A percentile compares a stretch with the other conserved stretches of the same genome.
Conservation (phyloP, 1,139 yeast species). For the Geotrichum restrictum region DNA sequence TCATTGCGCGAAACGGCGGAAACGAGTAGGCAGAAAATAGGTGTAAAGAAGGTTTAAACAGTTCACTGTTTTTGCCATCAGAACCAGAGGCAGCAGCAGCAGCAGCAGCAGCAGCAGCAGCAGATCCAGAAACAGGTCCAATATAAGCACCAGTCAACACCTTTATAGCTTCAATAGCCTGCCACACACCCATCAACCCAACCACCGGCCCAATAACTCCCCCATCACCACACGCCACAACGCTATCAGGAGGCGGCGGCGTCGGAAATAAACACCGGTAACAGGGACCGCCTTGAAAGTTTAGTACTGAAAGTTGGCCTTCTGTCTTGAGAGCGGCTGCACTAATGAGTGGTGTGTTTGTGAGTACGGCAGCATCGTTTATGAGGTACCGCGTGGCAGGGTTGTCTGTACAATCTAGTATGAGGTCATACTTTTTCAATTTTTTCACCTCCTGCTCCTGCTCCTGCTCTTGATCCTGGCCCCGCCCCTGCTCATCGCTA, state of each 20-base stretch:
- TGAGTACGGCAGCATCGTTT: conserved; percentile 75
- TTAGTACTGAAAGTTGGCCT: conserved; percentile 79
- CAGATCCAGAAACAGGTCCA: no score
- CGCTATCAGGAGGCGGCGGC: conserved; percentile 83
- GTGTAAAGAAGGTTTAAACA: conserved; percentile 64
- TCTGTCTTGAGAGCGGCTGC: conserved; percentile 91
- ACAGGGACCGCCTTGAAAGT: conserved; percentile 78
- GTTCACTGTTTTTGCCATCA: background rate
- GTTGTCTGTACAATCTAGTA: conserved; percentile 92
- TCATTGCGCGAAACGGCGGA: conserved; percentile 67
- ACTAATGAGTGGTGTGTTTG: conserved; percentile 71
- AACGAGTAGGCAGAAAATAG: conserved; percentile 71
- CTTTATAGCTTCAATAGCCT: conserved; percentile 85
- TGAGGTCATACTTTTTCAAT: conserved; percentile 56
- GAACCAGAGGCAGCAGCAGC: no score
- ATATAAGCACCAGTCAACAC: conserved; percentile 56
- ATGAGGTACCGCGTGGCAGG: conserved; percentile 84
- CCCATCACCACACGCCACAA: conserved; percentile 85
- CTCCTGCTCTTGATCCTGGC: no score
- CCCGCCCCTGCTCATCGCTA: no score
- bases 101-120: no score
- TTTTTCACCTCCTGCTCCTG: no score
- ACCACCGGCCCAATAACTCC: conserved; percentile 96
- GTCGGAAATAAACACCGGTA: conserved; percentile 88
- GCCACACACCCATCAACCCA: conserved; percentile 81